Percentiles rank a stretch among this genome's conserved stretches.
Evolutionary conservation across 441 rosid species (phyloP).

Genomic region (Geranium incanum): DNA sequence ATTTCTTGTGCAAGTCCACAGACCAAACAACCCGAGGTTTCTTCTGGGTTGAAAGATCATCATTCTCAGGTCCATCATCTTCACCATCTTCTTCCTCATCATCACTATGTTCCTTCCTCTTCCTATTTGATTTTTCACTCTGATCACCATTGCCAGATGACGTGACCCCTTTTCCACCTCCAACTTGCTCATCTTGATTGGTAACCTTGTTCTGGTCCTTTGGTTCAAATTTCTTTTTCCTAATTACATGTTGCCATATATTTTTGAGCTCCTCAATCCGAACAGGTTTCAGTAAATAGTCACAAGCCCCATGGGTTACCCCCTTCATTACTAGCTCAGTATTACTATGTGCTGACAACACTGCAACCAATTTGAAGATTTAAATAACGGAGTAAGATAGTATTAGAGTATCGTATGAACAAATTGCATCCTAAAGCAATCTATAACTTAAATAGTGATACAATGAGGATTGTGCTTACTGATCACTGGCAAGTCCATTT

Average conservation of each 20-base stretch:
- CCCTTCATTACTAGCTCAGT: slow-evolving; percentile 81
- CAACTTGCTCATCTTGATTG: slow-evolving; percentile 34
- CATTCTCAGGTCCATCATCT: slow-evolving; percentile 41
- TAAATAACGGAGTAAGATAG: not conserved
- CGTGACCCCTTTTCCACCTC: slow-evolving; percentile 19
- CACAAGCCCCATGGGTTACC: slow-evolving; percentile 79
- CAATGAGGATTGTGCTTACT: slow-evolving; percentile 31
- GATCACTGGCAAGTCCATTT: slow-evolving; percentile 98
- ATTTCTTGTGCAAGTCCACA: slow-evolving; percentile 71
- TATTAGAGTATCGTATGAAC: not conserved
- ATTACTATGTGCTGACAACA: slow-evolving; percentile 81
- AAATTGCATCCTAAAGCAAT: not conserved
- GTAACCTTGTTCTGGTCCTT: slow-evolving; percentile 32
- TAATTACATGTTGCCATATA: slow-evolving; percentile 93
- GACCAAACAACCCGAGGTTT: slow-evolving; percentile 96
- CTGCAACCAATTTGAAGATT: slow-evolving; percentile 30
- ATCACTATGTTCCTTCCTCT: slow-evolving; percentile 56
- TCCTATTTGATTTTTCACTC: slow-evolving; percentile 38
- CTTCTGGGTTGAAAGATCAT: slow-evolving; percentile 56
- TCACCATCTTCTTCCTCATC: slow-evolving; percentile 42
- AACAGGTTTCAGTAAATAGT: slow-evolving; percentile 79
- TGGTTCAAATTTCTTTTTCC: slow-evolving; percentile 47
- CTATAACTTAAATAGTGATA: slow-evolving; percentile 1
- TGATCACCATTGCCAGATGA: slow-evolving; percentile 30
- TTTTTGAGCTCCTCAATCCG: slow-evolving; percentile 75